Base-by-base conservation (phyloP, 2,329 filamentous ascomycete species). In the Passalora sequoiae region DNA sequence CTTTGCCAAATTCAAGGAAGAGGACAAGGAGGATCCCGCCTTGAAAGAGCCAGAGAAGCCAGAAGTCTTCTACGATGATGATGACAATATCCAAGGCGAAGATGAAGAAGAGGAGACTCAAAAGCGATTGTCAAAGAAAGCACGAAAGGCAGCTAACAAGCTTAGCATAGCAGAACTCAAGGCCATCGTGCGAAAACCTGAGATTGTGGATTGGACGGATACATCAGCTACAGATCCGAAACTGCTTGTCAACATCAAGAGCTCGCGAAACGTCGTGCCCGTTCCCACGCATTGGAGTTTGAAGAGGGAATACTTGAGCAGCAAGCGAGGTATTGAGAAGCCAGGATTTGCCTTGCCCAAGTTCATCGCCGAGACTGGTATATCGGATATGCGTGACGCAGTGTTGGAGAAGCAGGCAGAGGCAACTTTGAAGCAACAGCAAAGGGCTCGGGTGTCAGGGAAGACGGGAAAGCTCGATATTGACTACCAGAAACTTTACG, bases 401-500 rank as follows among this genome's bases (percentile, higher is more conserved):
- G 89, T 94, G 0, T 70, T 97, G 33, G 92, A 97, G 66, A 97
- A 98, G 66, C 89, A 97, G 65, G 89, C 89, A 39, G 84, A 94
- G 60, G 86, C 92, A 57, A 84, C 80, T 1, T 72, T 98, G 56
- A 96, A 96, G 69, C 89, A 96, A 65, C 96, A 94, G 66, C 89
- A 96, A 69, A 80, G 92, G 37, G 92, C 96, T 67, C 78, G 92
- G 33, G 92, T 98, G 9, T 83, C 89, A 51, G 89, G 89, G 20
- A 97, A 97, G 69, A 92, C 96, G 78, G 92, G 92, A 50, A 94
- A 92, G 66, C 75, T 98, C 38, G 92, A 98, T 65, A 97, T 98
- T 55, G 92, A 98, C 67, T 98, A 98, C 66, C 88, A 95, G 63
- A 96, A 92, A 66, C 80, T 97, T 42, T 97, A 97, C 69, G 92